phyloP scores from a whole-genome alignment of 768 basidiomycete species.

The Ramaria sp. region DNA sequence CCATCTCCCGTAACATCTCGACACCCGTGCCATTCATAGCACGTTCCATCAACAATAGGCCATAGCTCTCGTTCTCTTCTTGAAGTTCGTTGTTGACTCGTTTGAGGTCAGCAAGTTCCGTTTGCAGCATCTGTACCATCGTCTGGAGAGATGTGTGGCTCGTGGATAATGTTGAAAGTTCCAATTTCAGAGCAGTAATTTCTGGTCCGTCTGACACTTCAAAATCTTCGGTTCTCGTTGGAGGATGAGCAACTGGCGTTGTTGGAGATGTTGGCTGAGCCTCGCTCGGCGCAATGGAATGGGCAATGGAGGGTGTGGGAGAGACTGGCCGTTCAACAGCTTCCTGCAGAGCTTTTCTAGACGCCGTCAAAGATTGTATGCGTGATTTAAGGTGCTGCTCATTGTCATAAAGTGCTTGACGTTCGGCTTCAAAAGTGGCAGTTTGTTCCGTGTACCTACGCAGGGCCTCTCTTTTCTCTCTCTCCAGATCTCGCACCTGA shows the following conservation, averaged over 20 bases:
- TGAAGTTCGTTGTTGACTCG: conserved; percentile 79
- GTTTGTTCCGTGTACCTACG: conserved; percentile 86
- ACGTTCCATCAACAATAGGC: conserved; percentile 84
- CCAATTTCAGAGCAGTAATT: conserved; percentile 73
- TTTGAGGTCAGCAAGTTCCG: conserved; percentile 79
- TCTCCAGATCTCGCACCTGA: conserved; percentile 79
- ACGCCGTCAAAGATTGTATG: conserved; percentile 67
- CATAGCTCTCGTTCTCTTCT: conserved; percentile 96
- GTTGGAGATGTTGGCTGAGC: conserved; percentile 14
- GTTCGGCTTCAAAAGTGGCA: conserved; percentile 83
- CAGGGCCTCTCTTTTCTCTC: conserved; percentile 74
- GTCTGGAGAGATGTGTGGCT: conserved; percentile 78
- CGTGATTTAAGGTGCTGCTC: conserved; percentile 89
- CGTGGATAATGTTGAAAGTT: conserved; percentile 78
- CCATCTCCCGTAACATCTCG: conserved; percentile 62
- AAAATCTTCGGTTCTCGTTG: conserved; percentile 39
- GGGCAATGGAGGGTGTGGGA: conserved; percentile 6
- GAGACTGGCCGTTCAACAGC: conserved; percentile 21
- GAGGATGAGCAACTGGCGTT: conserved; percentile 10
- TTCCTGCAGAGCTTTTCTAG: conserved; percentile 36
- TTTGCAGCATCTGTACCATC: conserved; percentile 74
- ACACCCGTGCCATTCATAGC: conserved; percentile 78
- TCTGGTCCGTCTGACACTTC: conserved; percentile 74
- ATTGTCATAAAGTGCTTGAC: conserved; percentile 86
- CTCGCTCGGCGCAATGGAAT: conserved; percentile 9